A percentile compares a stretch with the other conserved stretches of the same genome.
Conservation (phyloP, 371 early-diverging fungal genomes). For the Mortierella sp. region DNA sequence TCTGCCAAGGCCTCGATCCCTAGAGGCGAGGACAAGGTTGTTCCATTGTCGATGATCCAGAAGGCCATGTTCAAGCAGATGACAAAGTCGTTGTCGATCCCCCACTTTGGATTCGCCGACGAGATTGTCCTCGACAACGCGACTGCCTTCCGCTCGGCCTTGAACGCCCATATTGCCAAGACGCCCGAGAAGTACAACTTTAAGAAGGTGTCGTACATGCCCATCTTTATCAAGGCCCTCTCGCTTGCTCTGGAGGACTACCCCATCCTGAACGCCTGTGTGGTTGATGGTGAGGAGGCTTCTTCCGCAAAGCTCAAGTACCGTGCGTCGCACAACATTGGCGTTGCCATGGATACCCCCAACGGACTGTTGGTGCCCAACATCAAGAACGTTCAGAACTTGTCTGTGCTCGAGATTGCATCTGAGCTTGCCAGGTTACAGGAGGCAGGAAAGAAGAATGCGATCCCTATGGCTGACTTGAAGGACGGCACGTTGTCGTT, state of each 20-base stretch:
- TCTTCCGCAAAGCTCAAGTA: constrained; percentile 75
- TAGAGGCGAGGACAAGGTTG: constrained; percentile 60
- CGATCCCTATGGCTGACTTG: constrained; percentile 79
- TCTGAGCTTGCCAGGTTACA: constrained; percentile 86
- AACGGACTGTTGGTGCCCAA: constrained; percentile 95
- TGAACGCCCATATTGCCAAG: constrained; percentile 74
- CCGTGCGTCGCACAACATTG: constrained; percentile 90
- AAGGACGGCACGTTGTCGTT: constrained; percentile 92
- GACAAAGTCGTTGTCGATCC: constrained; percentile 93
- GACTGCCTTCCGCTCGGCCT: constrained; percentile 71
- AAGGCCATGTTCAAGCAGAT: constrained; percentile 98
- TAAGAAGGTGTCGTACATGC: constrained; percentile 92
- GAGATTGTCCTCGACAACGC: constrained; percentile 85
- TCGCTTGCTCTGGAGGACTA: constrained; percentile 86
- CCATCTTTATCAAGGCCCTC: constrained; percentile 95
- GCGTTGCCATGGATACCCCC: constrained; percentile 98
- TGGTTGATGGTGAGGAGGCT: constrained; percentile 66
- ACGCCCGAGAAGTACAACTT: constrained; percentile 63
- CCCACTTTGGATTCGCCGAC: constrained; percentile 96
- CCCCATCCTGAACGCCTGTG: constrained; percentile 91
- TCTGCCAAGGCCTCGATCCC: constrained; percentile 37
- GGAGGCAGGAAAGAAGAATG: constrained; percentile 75
- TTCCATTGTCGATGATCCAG: constrained; percentile 85
- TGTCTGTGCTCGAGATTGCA: constrained; percentile 94
- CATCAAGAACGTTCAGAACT: constrained; percentile 90